Evolutionary conservation across 169 alveolate genomes (phyloP), one percentile per base, ranked within the genome.

Genomic region (Plasmodium gonderi): DNA sequence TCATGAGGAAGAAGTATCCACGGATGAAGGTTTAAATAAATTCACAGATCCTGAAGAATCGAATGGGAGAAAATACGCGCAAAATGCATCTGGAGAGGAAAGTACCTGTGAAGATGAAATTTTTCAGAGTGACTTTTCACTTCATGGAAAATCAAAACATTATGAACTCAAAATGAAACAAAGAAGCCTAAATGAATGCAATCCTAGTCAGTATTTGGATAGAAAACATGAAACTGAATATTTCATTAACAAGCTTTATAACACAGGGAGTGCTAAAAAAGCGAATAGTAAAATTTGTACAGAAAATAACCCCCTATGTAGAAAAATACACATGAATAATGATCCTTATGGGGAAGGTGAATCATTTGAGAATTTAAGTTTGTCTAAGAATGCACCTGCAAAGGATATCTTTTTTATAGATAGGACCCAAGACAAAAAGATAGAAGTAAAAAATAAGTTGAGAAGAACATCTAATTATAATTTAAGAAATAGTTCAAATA

Each of bases 401-500:
- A 54, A 49, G 26, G 4, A 77, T 33, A 77, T 14, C 36, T 11
- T 36, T 78, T 26, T 78, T 45, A 17, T 12, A 78, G 49, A 33
- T 44, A 45, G 29, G 23, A 78, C 7, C 8, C 1, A 79, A 11
- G 17, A 79, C 36, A 40, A 64, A 72, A 77, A 33, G 44, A n/a
- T 64, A 38, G 5, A 45, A 2, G 31, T 29, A 47, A 80, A 47
- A 40, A 65, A 80, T 64, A 80, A 80, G 49, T 23, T 44, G 31
- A 23, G n/a, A 47, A 80, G 29, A 36, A 12, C 51, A 23, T 65
- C 67, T 64, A 6, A 17, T 42, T 40, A 65, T 67, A 80, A 44
- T 23, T 65, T 80, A 65, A 42, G 74, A 23, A 80, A 68, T 9
- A 47, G 68, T 17, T 38, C 47, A 47, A 65, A 80, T 80, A 33